phyloP scores from a whole-genome alignment of 352 stramenopile species.

The Phytopythium sindhum region DNA sequence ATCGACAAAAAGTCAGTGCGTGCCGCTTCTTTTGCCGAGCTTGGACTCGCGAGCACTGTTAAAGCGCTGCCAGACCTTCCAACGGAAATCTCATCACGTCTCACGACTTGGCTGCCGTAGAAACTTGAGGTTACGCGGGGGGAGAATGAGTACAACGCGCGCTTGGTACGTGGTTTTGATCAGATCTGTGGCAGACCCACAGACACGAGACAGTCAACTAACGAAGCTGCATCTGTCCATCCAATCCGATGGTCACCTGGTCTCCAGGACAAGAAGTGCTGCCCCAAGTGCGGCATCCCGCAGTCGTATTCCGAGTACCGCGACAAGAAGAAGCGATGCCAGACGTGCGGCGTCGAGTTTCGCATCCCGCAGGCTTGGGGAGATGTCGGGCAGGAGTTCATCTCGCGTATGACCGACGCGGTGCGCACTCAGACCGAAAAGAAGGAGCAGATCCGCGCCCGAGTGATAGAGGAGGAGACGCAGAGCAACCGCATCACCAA shows the following conservation, averaged over 20 bases:
- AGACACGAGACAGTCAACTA: background rate
- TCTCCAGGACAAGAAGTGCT: constrained; percentile 74
- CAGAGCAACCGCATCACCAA: constrained; percentile 32
- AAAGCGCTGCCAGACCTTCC: background rate
- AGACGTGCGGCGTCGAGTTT: constrained; percentile 76
- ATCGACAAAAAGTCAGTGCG: constrained; percentile 59
- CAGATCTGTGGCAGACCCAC: no score
- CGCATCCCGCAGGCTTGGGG: constrained; percentile 71
- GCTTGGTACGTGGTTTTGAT: constrained; percentile 26
- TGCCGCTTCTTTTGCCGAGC: background rate
- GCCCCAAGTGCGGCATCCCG: constrained; percentile 55
- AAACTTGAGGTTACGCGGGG: constrained; percentile 68
- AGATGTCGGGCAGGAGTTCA: constrained; percentile 64
- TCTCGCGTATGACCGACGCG: constrained; percentile 48
- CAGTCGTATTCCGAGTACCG: constrained; percentile 83
- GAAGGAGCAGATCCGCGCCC: constrained; percentile 45
- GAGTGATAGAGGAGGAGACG: constrained; percentile 38
- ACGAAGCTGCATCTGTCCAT: background rate
- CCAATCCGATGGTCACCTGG: background rate
- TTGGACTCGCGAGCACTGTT: background rate
- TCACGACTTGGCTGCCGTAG: constrained; percentile 18
- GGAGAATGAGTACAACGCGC: constrained; percentile 72
- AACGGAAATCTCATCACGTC: background rate
- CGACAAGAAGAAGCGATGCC: constrained; percentile 86
- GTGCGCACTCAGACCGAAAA: constrained; percentile 36